Evolutionary conservation across 2,329 filamentous ascomycete species (phyloP).

Genomic region (Trichoderma hamatum): DNA sequence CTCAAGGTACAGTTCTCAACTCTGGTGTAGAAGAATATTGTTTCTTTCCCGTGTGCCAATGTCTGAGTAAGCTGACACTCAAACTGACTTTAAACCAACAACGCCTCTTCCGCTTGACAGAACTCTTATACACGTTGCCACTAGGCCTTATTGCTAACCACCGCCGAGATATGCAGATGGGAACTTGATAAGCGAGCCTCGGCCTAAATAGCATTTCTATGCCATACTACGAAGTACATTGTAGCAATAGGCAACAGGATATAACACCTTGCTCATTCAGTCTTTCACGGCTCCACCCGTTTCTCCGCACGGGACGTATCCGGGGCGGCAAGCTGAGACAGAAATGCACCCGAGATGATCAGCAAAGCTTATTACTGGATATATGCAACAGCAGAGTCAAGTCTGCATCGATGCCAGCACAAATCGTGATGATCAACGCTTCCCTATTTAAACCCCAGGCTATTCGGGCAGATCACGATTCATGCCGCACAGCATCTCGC

Average conservation of each 20-base stretch:
- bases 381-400: background rate
- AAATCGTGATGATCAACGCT: background rate
- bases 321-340: constrained; percentile 20
- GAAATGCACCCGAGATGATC: background rate
- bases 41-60: background rate
- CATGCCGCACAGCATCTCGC: background rate
- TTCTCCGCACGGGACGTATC: constrained; percentile 15
- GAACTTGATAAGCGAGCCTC: background rate
- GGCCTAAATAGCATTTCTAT: background rate
- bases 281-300: background rate
- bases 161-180: background rate
- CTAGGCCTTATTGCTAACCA: background rate
- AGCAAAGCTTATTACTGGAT: background rate
- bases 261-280: background rate
- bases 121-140: background rate
- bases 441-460: background rate
- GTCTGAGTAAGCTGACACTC: constrained; percentile 23
- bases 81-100: background rate
- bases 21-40: background rate
- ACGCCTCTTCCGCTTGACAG: constrained; percentile 15
- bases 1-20: background rate
- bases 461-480: background rate
- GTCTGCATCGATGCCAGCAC: background rate
- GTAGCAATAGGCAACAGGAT: background rate
- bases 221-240: background rate